A percentile compares a stretch with the other conserved stretches of the same genome.
These are phyloP conservation scores for Babesia ovis DNA, from an alignment of 169 alveolate species.

Conservation along the genomic window DNA sequence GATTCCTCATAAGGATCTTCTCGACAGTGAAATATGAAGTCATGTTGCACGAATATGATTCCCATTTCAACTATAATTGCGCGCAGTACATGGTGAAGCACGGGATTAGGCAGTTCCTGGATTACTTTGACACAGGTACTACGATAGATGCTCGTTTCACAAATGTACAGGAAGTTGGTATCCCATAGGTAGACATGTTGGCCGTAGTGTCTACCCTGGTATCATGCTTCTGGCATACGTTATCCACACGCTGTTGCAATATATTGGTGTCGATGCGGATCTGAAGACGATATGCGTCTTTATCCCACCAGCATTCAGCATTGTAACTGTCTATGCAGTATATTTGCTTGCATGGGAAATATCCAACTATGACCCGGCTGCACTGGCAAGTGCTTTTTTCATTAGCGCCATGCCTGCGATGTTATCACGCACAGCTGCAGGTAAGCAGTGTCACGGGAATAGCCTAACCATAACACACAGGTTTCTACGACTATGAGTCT, in stretches of 20 bases:
- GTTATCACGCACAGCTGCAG: constrained; percentile 90
- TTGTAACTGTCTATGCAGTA: constrained; percentile 91
- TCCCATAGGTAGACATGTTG: constrained; percentile 97
- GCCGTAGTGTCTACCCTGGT: constrained; percentile 98
- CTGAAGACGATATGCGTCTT: constrained; percentile 94
- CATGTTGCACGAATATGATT: constrained; percentile 98
- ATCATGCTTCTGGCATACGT: constrained; percentile 92
- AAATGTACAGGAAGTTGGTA: constrained; percentile 90
- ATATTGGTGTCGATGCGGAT: constrained; percentile 86
- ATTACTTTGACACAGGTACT: constrained; percentile 93
- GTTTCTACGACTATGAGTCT: constrained; percentile 99
- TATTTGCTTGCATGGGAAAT: constrained; percentile 88
- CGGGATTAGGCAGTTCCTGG: constrained; percentile 94
- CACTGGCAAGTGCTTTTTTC: constrained; percentile 93
- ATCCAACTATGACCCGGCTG: constrained; percentile 84
- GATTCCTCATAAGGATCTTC: constrained; percentile 90
- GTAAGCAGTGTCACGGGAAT: neutral
- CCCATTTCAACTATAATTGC: constrained; percentile 96
- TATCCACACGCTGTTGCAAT: constrained; percentile 75
- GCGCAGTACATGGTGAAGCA: constrained; percentile 91
- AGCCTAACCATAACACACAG: constrained; percentile 75
- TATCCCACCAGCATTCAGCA: constrained; percentile 95
- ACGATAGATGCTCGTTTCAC: neutral
- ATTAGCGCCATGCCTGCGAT: constrained; percentile 96
- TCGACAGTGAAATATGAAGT: constrained; percentile 95